These are phyloP conservation scores for Epichloe scottii DNA, from an alignment of 2,329 filamentous ascomycete species.

Conservation along the genomic window DNA sequence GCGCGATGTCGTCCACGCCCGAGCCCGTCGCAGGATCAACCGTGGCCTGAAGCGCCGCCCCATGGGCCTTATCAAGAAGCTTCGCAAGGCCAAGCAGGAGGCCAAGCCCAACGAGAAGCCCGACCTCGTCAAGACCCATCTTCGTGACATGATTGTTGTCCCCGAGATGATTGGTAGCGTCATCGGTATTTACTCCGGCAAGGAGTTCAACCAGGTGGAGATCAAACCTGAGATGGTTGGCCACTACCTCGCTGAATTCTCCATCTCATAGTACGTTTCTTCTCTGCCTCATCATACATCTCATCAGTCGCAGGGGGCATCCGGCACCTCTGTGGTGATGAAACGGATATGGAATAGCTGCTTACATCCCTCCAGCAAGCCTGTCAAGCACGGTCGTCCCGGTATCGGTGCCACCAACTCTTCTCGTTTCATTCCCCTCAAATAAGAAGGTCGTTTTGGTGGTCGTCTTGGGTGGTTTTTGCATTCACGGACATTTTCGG, in stretches of 20 bases:
- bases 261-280: slow-evolving; percentile 89
- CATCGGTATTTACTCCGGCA: slow-evolving; percentile 98
- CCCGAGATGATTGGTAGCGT: slow-evolving; percentile 99
- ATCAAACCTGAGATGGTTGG: slow-evolving; percentile 99
- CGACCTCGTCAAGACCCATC: slow-evolving; percentile 97
- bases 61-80: slow-evolving; percentile 99
- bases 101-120: slow-evolving; percentile 99
- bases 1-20: slow-evolving; percentile 98
- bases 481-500: slow-evolving; percentile 44
- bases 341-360: neutral
- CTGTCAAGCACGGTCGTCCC: slow-evolving; percentile 99
- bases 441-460: slow-evolving; percentile 58
- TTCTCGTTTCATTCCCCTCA: slow-evolving; percentile 99
- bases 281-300: neutral
- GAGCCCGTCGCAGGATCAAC: slow-evolving; percentile 98
- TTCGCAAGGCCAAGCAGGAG: slow-evolving; percentile 98
- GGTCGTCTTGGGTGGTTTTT: slow-evolving; percentile 37
- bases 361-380: slow-evolving; percentile 64
- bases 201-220: slow-evolving; percentile 99
- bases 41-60: slow-evolving; percentile 99
- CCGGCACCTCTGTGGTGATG: neutral
- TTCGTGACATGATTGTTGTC: slow-evolving; percentile 99
- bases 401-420: slow-evolving; percentile 99
- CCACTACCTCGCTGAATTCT: slow-evolving; percentile 98
- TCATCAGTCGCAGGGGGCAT: too few species aligned